phyloP scores from a whole-genome alignment of 345 rosid genomes.

The Excoecaria agallocha region DNA sequence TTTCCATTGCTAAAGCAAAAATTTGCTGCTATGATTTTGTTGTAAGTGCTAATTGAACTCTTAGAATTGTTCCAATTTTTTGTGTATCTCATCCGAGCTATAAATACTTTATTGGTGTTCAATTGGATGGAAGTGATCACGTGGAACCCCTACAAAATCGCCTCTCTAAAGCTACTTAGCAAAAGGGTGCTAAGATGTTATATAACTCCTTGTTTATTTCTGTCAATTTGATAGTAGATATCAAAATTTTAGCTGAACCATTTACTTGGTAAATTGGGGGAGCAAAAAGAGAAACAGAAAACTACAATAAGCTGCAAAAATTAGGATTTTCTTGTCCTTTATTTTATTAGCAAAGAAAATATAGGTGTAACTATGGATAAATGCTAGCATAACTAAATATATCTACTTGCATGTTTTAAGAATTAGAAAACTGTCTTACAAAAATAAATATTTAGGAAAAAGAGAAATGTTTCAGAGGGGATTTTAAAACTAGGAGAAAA shows the following conservation, averaged over 20 bases:
- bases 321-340: neutral
- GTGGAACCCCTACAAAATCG: conserved; percentile 79
- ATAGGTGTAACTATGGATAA: neutral
- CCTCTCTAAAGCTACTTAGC: conserved; percentile 75
- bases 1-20: too few relatives aligned
- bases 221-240: neutral
- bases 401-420: neutral
- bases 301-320: neutral
- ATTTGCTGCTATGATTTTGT: too few relatives aligned
- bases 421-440: neutral
- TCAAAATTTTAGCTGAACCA: neutral
- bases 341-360: neutral
- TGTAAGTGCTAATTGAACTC: too few relatives aligned
- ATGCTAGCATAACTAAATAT: neutral
- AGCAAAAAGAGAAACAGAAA: too few relatives aligned
- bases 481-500: neutral
- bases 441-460: neutral
- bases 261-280: too few relatives aligned
- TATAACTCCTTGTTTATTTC: conserved; percentile 6
- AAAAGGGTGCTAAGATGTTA: conserved; percentile 73
- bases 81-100: too few relatives aligned
- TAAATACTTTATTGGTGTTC: conserved; percentile 98
- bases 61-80: too few relatives aligned
- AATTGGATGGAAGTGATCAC: conserved; percentile 95
- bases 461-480: neutral